Percentiles rank a stretch among this genome's conserved stretches.
Evolutionary conservation across 495 filamentous ascomycete species (phyloP).

Genomic region (Sabuloglossum arenarium): DNA sequence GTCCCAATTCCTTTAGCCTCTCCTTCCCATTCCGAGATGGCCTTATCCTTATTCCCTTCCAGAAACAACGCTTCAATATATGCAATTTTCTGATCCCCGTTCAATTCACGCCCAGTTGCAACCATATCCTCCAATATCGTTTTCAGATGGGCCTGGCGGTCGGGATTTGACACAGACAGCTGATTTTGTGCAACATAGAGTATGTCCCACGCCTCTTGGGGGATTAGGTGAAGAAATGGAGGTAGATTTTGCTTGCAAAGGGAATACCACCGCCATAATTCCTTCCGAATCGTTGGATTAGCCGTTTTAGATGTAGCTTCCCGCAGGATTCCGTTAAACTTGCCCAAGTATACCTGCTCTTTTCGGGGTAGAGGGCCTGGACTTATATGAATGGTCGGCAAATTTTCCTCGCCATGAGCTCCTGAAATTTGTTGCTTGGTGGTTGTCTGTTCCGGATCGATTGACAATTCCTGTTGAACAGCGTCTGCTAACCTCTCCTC

Average conservation of each 20-base stretch:
- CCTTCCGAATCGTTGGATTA: slow-evolving; percentile 11
- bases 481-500: background rate
- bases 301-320: slow-evolving; percentile 7
- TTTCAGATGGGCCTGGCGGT: slow-evolving; percentile 38
- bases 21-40: slow-evolving; percentile 44
- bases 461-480: background rate
- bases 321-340: slow-evolving; percentile 11
- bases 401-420: background rate
- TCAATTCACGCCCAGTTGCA: slow-evolving; percentile 28
- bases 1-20: slow-evolving; percentile 29
- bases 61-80: slow-evolving; percentile 44
- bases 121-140: slow-evolving; percentile 39
- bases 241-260: slow-evolving; percentile 25
- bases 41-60: slow-evolving; percentile 33
- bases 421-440: background rate
- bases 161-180: slow-evolving; percentile 21
- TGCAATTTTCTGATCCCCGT: slow-evolving; percentile 34
- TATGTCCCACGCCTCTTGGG: slow-evolving; percentile 30
- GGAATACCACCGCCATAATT: slow-evolving; percentile 22
- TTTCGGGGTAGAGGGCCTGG: background rate
- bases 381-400: background rate
- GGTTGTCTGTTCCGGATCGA: background rate
- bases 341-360: slow-evolving; percentile 6
- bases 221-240: slow-evolving; percentile 22
- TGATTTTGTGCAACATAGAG: slow-evolving; percentile 28